A percentile compares a stretch with the other conserved stretches of the same genome.
Evolutionary conservation across 2,329 filamentous ascomycete species (phyloP).

Genomic region (Pseudopithomyces chartarum): DNA sequence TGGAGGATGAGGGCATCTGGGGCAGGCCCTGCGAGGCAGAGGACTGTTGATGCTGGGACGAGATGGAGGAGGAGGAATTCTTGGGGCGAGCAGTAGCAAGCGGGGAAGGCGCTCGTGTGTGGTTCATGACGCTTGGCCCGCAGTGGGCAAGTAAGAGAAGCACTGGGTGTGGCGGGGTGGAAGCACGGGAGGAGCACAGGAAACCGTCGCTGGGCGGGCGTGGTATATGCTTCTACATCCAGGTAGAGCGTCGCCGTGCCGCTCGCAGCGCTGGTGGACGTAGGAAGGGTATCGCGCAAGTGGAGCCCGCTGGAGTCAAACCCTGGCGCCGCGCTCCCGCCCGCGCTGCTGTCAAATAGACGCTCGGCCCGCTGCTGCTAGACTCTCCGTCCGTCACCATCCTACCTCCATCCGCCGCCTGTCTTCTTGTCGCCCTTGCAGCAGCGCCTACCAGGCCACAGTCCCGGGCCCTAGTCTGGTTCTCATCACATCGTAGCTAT

Average conservation of each 20-base stretch:
- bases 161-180: neutral
- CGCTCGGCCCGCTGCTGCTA: neutral
- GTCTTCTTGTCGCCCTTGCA: neutral
- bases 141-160: constrained; percentile 13
- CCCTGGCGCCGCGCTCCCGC: neutral
- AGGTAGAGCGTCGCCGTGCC: constrained; percentile 18
- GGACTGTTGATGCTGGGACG: constrained; percentile 29
- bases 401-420: constrained; percentile 2
- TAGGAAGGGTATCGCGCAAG: neutral
- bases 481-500: neutral
- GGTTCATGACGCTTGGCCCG: constrained; percentile 33
- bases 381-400: neutral
- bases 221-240: constrained; percentile 7
- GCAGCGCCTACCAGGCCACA: constrained; percentile 5
- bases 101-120: constrained; percentile 37
- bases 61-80: constrained; percentile 36
- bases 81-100: constrained; percentile 33
- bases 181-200: neutral
- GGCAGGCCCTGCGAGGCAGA: constrained; percentile 25
- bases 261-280: constrained; percentile 9
- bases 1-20: constrained; percentile 30
- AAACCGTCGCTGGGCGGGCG: constrained; percentile 3
- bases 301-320: neutral
- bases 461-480: no score
- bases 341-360: constrained; percentile 3